Base-by-base conservation (phyloP, 352 stramenopile species). In the Pythium oligandrum region DNA sequence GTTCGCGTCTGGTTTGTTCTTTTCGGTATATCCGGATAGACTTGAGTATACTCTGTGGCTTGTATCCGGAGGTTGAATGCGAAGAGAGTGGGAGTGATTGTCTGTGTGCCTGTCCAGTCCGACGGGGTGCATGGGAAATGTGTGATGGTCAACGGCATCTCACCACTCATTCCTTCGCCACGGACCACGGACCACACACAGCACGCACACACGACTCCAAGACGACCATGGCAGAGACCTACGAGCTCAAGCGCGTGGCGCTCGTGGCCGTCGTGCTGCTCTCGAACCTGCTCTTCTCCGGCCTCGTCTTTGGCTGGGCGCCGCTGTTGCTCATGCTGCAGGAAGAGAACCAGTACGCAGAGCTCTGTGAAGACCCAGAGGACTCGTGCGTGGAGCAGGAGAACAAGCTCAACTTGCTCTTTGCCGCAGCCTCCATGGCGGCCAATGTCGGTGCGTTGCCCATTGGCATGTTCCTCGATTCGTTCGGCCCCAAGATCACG, bases 301-400 rank as follows among this genome's bases (percentile, higher is more conserved):
- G 82, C 0, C 64, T 93, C 26, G 71, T 93, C 17, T 93, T 93
- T 55, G 82, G 82, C 38, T 93, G 81, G 80, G 80, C 80, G n/a
- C 78, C 82, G 44, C 62, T 93, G 56, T 65, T 93, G 32, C 71
- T 93, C 36, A 64, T 91, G 53, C 70, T 93, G 4, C 57, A 89
- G 46, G 70, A 90, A 45, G 82, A 93, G 66, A 62, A 75, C n/a
- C 80, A 90, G 48, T 93, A 89, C 57, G 46, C 61, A 44, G 80
- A 91, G 57, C 62, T 90, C 11, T 91, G 82, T 53, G 52, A 53
- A 1, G 51, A 51, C 33, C 26, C 58, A 40, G 63, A 51, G 7
- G 48, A 40, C 7, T 53, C 39, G 9, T 91, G 81, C 52, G 61
- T 75, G 44, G 73, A 55, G 8, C 82, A 93, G 55, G 80, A 91